phyloP scores from a whole-genome alignment of 805 yeast species.

The Lipomyces chichibuensis region DNA sequence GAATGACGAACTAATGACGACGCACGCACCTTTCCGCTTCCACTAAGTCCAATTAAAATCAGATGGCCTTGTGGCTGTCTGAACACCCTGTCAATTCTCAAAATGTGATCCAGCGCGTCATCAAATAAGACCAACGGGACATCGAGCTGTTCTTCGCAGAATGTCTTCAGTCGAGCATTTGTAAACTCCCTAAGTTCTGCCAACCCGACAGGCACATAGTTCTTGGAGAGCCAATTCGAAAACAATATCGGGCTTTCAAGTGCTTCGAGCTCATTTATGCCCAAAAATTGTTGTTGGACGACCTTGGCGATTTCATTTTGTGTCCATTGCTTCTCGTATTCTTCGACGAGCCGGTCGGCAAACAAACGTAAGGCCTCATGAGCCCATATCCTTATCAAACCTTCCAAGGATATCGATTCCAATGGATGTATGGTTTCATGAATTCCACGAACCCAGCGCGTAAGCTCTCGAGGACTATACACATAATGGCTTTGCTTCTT shows the following conservation, averaged over 20 bases:
- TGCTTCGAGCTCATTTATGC: constrained; percentile 45
- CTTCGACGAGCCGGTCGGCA: constrained; percentile 64
- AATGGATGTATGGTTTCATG: constrained; percentile 52
- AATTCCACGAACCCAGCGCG: constrained; percentile 84
- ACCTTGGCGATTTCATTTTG: constrained; percentile 44
- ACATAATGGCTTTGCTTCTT: constrained; percentile 61
- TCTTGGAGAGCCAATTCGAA: constrained; percentile 73
- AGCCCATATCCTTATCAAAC: constrained; percentile 67
- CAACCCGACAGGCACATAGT: constrained; percentile 59
- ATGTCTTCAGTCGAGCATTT: constrained; percentile 63
- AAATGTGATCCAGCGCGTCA: constrained; percentile 70
- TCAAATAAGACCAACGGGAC: constrained; percentile 64
- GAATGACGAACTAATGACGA: neutral
- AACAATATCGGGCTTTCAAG: constrained; percentile 61
- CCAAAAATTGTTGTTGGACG: constrained; percentile 52
- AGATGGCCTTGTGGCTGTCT: constrained; percentile 88
- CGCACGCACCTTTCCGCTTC: constrained; percentile 66
- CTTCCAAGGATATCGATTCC: constrained; percentile 47
- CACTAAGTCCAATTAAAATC: constrained; percentile 78
- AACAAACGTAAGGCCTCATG: constrained; percentile 82
- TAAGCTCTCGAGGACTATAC: constrained; percentile 87
- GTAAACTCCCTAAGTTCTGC: constrained; percentile 58
- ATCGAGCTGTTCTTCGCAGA: constrained; percentile 68
- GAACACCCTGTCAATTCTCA: constrained; percentile 79
- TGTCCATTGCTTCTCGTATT: constrained; percentile 56